These are phyloP conservation scores for Plantago ovata DNA, from an alignment of 257 asterid genomes.

Conservation along the genomic window DNA sequence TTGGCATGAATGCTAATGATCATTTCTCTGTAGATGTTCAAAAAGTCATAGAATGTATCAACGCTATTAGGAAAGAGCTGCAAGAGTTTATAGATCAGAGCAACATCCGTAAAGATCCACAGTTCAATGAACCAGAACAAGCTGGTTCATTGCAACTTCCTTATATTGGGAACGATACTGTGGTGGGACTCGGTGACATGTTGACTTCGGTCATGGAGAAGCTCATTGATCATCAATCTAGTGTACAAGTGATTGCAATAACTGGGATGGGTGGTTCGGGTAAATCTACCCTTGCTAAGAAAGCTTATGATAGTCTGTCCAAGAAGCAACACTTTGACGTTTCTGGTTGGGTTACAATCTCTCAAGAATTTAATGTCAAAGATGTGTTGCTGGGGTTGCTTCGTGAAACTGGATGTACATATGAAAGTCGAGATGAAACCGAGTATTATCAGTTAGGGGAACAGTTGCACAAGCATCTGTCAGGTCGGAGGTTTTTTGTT, in stretches of 20 bases:
- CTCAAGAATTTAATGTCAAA: not conserved
- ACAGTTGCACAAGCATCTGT: not conserved
- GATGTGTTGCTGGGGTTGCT: not conserved
- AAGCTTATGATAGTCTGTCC: not conserved
- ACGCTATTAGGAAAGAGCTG: not conserved
- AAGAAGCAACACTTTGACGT: not conserved
- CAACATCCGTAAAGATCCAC: not conserved
- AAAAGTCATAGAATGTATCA: not conserved
- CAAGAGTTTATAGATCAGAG: not conserved
- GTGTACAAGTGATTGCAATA: not conserved
- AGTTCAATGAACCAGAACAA: not conserved
- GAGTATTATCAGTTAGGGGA: not conserved
- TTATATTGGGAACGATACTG: not conserved
- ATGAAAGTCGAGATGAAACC: not conserved
- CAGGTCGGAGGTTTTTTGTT: not conserved
- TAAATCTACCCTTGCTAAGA: slow-evolving; percentile 5
- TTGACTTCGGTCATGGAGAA: not conserved
- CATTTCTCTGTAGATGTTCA: not conserved
- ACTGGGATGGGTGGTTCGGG: slow-evolving; percentile 9
- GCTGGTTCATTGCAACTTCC: not conserved
- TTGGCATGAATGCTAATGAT: not conserved
- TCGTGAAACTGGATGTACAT: not conserved
- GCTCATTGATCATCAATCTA: not conserved
- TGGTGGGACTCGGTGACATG: slow-evolving; percentile 1
- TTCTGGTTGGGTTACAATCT: not conserved